These are phyloP conservation scores for Nematocida homosporus DNA, from an alignment of 371 early-diverging fungal genomes.

Conservation along the genomic window DNA sequence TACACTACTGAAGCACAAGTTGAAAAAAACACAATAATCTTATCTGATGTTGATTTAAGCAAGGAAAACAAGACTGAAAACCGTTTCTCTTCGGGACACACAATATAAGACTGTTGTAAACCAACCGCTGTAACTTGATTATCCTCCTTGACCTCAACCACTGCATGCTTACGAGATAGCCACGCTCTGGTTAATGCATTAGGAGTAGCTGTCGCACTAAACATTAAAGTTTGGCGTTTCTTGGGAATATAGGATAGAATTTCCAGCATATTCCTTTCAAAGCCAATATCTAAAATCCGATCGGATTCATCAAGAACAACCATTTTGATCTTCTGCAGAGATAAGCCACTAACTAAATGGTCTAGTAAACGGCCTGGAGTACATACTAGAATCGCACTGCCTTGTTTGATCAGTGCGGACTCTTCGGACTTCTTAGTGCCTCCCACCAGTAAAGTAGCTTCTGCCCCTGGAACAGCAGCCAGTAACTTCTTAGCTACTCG, in stretches of 20 bases:
- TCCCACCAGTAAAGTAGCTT: conserved; percentile 81
- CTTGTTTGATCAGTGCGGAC: conserved; percentile 76
- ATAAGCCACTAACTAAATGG: conserved; percentile 71
- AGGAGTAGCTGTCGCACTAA: conserved; percentile 89
- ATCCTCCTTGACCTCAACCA: conserved; percentile 92
- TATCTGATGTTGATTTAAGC: conserved; percentile 40
- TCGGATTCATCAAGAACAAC: conserved; percentile 97
- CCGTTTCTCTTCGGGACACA: conserved; percentile 86
- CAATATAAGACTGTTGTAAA: conserved; percentile 89
- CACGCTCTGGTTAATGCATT: conserved; percentile 91
- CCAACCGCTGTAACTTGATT: conserved; percentile 91
- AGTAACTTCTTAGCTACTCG: conserved; percentile 74
- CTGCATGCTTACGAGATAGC: conserved; percentile 90
- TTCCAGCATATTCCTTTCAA: conserved; percentile 80
- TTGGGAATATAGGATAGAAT: conserved; percentile 77
- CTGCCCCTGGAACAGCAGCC: conserved; percentile 75
- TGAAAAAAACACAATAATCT: conserved; percentile 65
- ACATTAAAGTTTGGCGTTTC: conserved; percentile 78
- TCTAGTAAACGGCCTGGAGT: conserved; percentile 95
- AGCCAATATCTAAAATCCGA: conserved; percentile 90
- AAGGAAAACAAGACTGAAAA: conserved; percentile 80
- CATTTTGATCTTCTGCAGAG: conserved; percentile 75
- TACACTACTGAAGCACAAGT: conserved; percentile 66
- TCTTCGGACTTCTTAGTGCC: conserved; percentile 85
- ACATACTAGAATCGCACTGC: conserved; percentile 86